Evolutionary conservation across 1,284 basidiomycete species (phyloP).

Genomic region (Dichomitus squalens): DNA sequence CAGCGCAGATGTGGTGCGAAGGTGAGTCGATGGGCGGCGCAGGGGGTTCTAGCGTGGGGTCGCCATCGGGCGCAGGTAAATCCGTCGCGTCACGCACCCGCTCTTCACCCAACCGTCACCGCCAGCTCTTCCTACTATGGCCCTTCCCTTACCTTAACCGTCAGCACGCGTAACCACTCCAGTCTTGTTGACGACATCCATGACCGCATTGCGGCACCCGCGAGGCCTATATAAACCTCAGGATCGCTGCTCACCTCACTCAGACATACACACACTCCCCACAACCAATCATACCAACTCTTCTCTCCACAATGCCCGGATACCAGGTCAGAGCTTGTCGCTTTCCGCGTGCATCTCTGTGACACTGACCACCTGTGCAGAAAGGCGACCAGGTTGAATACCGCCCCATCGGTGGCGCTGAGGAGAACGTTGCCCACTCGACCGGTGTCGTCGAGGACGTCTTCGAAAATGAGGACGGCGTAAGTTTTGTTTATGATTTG

Average conservation of each 20-base stretch:
- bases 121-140: neutral
- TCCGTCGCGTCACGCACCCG: too few species aligned
- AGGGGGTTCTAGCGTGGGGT: too few species aligned
- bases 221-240: neutral
- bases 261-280: neutral
- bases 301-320: neutral
- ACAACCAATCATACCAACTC: neutral
- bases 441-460: slow-evolving; percentile 40
- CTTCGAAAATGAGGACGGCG: slow-evolving; percentile 32
- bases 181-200: neutral
- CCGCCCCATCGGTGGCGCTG: slow-evolving; percentile 40
- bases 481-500: too few species aligned
- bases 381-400: slow-evolving; percentile 47
- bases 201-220: neutral
- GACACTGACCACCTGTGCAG: slow-evolving; percentile 20
- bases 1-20: too few species aligned
- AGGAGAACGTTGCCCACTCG: slow-evolving; percentile 42
- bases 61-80: too few species aligned
- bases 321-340: slow-evolving; percentile 18
- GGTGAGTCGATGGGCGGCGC: too few species aligned
- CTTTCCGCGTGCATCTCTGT: neutral
- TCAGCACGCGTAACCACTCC: neutral
- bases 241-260: neutral
- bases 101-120: too few species aligned
- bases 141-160: neutral